Percentiles rank a stretch among this genome's conserved stretches.
Conservation (phyloP, 2,329 filamentous ascomycete genomes). For the Zymoseptoria crescenta region DNA sequence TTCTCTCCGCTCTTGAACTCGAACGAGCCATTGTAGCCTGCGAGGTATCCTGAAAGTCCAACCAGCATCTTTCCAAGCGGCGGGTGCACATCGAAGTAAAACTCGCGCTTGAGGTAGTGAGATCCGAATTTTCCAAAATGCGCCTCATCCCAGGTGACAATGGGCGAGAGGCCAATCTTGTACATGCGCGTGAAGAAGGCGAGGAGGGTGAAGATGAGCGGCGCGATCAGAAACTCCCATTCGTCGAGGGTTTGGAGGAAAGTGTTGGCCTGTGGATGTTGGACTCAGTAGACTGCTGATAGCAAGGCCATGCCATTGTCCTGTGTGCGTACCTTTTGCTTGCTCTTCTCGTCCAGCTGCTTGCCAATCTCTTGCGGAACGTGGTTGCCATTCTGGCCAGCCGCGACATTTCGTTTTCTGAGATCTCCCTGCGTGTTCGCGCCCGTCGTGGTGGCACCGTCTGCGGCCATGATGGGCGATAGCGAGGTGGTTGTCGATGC, state of each 20-base stretch:
- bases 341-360: conserved; percentile 37
- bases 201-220: conserved; percentile 54
- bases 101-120: conserved; percentile 97
- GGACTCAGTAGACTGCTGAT: not conserved
- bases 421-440: conserved; percentile 38
- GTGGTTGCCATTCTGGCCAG: conserved; percentile 28
- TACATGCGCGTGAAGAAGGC: conserved; percentile 61
- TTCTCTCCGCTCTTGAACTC: conserved; percentile 98
- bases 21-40: conserved; percentile 97
- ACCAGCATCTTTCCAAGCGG: conserved; percentile 98
- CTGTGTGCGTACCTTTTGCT: conserved; percentile 36
- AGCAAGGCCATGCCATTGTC: not conserved
- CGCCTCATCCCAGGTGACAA: conserved; percentile 70
- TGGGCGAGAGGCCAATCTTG: conserved; percentile 60
- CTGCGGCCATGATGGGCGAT: conserved; percentile 22
- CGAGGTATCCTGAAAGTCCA: conserved; percentile 88
- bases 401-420: conserved; percentile 39
- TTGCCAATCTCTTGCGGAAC: conserved; percentile 20
- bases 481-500: not conserved
- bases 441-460: conserved; percentile 29
- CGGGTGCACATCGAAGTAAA: conserved; percentile 97
- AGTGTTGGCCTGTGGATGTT: conserved; percentile 37
- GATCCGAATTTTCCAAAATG: conserved; percentile 96
- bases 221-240: conserved; percentile 56
- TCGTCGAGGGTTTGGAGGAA: conserved; percentile 56